phyloP scores from a whole-genome alignment of 2,329 filamentous ascomycete species.

The Calonectria montana region DNA sequence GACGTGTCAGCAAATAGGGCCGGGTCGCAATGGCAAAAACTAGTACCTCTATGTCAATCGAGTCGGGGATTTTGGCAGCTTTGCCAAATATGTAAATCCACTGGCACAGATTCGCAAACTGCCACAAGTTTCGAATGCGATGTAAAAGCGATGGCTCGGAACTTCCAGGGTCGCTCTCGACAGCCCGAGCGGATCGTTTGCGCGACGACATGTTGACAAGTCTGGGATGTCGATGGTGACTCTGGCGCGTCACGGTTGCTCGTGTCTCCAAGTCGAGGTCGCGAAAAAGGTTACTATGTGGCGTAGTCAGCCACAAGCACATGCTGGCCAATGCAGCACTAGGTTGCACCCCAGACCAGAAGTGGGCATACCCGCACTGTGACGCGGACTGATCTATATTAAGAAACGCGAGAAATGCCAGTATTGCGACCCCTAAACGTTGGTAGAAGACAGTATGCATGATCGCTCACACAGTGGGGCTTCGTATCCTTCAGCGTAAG shows the following conservation, averaged over 20 bases:
- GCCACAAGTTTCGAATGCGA: conserved; percentile 89
- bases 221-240: conserved; percentile 30
- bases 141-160: conserved; percentile 55
- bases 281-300: conserved; percentile 36
- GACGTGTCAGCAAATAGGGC: not conserved
- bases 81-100: conserved; percentile 94
- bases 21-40: conserved; percentile 4
- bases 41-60: conserved; percentile 87
- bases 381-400: conserved; percentile 35
- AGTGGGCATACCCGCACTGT: conserved; percentile 35
- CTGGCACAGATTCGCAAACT: conserved; percentile 93
- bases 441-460: conserved; percentile 32
- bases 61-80: conserved; percentile 88
- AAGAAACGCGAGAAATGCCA: conserved; percentile 27
- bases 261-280: conserved; percentile 33
- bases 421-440: conserved; percentile 10
- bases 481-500: conserved; percentile 26
- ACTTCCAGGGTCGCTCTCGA: conserved; percentile 31
- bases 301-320: conserved; percentile 43
- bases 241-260: conserved; percentile 41
- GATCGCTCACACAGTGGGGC: conserved; percentile 24
- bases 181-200: conserved; percentile 38
- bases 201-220: conserved; percentile 41
- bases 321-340: conserved; percentile 31
- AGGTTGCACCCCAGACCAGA: conserved; percentile 25